Base-by-base conservation (phyloP, 768 basidiomycete genomes). In the Russula dissimulans region DNA sequence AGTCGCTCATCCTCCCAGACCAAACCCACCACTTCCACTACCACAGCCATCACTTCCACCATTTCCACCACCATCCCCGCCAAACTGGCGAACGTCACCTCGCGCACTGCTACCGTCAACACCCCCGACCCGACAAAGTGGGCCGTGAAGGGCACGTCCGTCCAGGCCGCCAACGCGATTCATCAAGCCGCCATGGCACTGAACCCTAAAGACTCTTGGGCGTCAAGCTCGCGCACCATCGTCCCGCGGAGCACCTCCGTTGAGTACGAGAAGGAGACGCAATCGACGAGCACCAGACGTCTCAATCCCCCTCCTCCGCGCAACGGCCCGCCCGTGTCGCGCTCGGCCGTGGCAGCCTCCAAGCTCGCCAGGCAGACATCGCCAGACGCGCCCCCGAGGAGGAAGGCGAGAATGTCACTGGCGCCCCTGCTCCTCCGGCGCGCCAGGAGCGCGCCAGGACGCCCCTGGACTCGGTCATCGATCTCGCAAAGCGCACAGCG, bases 151-250 rank as follows among this genome's bases (percentile, higher is more conserved):
- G 89, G 90, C 72, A 93, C 91, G 47, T 86, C 89, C 18, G 91
- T 93, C 53, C 88, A 90, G 72, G 86, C 91, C 67, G 91, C 90
- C 10, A 81, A 81, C 67, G 91, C 91, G 34, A 88, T 94, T 68
- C 75, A 78, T 65, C 83, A 86, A 70, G 91, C 91, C 18, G 87
- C 80, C 22, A 75, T 69, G 60, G 60, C 75, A 36, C 73, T 69
- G 66, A 82, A 79, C 65, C 81, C 83, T 32, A 86, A 87, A 70
- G 75, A 75, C 54, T 72, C 84, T 0, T 89, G 87, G 89, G 83
- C 87, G 2, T 77, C 79, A 48, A 79, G n/a, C 69, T 77, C 77
- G 15, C 74, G 78, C 57, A 68, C 73, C 44, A 70, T 71, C 46
- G 73, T 88, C 2, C 84, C 86, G 15, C 80, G 88, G 43, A 87